A percentile compares a stretch with the other conserved stretches of the same genome.
phyloP scores from a whole-genome alignment of 164 flowering plant species.

The grape (Vitis vinifera) region DNA sequence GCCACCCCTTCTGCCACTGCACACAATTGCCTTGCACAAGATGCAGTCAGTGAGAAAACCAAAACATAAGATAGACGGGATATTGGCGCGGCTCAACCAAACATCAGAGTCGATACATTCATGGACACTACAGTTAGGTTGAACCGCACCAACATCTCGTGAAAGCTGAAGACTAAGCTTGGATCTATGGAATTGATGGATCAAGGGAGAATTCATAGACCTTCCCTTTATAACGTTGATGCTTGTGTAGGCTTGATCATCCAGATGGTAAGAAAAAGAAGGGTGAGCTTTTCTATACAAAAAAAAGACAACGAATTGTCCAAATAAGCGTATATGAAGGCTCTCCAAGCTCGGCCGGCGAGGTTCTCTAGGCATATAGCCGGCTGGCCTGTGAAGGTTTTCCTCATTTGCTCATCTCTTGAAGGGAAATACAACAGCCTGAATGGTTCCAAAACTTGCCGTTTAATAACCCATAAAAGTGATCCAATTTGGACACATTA shows the following conservation, averaged over 20 bases:
- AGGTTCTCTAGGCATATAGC: neutral
- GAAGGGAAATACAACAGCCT: neutral
- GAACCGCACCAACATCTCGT: conserved; percentile 15
- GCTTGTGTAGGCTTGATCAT: neutral
- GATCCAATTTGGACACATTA: neutral
- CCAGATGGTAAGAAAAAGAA: neutral
- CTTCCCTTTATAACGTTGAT: neutral
- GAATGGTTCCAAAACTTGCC: neutral
- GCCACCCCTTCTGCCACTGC: too few species aligned
- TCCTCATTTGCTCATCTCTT: neutral
- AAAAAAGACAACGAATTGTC: neutral
- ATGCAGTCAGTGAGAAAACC: neutral
- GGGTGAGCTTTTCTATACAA: neutral
- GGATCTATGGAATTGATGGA: neutral
- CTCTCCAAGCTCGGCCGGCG: conserved; percentile 3
- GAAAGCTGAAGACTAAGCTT: neutral
- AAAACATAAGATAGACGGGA: conserved; percentile 5
- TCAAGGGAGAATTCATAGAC: neutral
- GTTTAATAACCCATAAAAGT: neutral
- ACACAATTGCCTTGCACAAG: too few species aligned
- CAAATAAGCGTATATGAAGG: neutral
- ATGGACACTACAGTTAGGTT: conserved; percentile 7
- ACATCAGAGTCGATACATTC: neutral
- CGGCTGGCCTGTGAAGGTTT: neutral
- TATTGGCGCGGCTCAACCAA: conserved; percentile 30